phyloP scores from a whole-genome alignment of 2,329 filamentous ascomycete genomes.

The Aspergillus ibericus region DNA sequence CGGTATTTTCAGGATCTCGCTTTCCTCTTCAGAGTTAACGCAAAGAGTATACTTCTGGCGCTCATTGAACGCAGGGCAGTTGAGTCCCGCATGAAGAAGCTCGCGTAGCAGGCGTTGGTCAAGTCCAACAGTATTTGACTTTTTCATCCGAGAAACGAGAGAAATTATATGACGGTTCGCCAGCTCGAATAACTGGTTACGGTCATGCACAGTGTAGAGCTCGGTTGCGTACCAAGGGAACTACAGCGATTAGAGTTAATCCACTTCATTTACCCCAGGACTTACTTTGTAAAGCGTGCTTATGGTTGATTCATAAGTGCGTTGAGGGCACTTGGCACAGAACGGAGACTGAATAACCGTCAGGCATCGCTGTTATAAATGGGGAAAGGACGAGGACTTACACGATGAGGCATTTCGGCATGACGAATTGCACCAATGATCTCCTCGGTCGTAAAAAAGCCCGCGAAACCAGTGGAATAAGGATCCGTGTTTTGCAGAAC shows the following conservation, averaged over 20 bases:
- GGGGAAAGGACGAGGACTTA: conserved; percentile 33
- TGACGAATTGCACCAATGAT: conserved; percentile 48
- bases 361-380: background rate
- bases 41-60: conserved; percentile 43
- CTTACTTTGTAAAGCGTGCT: conserved; percentile 53
- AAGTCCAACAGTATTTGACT: conserved; percentile 37
- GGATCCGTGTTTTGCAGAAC: conserved; percentile 38
- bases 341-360: conserved; percentile 47
- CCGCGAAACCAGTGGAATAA: conserved; percentile 52
- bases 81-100: conserved; percentile 42
- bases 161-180: conserved; percentile 63
- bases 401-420: conserved; percentile 51
- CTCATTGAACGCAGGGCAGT: conserved; percentile 46
- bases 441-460: conserved; percentile 54
- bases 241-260: conserved; percentile 28
- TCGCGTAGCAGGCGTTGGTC: conserved; percentile 40
- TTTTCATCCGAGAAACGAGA: conserved; percentile 64
- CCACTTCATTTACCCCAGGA: background rate
- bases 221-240: conserved; percentile 52
- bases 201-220: conserved; percentile 49
- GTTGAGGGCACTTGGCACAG: conserved; percentile 50
- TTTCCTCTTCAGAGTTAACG: conserved; percentile 26
- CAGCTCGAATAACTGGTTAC: conserved; percentile 47
- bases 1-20: conserved; percentile 23
- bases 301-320: conserved; percentile 55